Evolutionary conservation across 352 stramenopile species (phyloP), one percentile per base, ranked within the genome.

Genomic region (Phytopythium boreale): DNA sequence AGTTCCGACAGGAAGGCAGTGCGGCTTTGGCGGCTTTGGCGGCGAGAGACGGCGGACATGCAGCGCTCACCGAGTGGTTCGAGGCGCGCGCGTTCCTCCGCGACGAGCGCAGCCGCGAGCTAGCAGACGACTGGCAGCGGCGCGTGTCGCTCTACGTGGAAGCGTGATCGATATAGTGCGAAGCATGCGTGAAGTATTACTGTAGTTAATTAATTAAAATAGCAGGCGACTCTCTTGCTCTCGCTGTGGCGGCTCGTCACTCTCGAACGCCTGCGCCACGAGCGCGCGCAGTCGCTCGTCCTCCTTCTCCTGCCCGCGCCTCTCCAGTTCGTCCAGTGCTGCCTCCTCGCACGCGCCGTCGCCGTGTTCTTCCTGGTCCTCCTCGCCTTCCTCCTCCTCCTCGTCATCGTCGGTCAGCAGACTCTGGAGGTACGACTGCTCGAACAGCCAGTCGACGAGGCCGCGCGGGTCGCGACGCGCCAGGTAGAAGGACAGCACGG

Each of bases 401-500:
- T 76, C 58, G 7, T 76, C 64, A 5, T 70, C 64, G 19, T 75
- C 57, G 9, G 71, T 57, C 29, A 80, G 50, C 6, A 81, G 41
- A 17, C 70, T 65, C 27, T 71, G 60, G 11, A 81, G 27, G 27
- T 69, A 78, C 56, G 70, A 62, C 47, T 76, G 69, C 37, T 80
- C 74, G 36, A 59, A 37, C 26, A 74, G 73, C 56, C 81, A 74
- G 10, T 67, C 66, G 1, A 63, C 64, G 14, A 85, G 58, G 24
- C 75, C 61, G 59, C 74, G 70, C 27, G 72, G 61, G 0, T 72
- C 71, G 6, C 74, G 66, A 31, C 70, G 65, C 6, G 69, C 62
- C n/a, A 75, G 27, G 37, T 80, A 80, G 59, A 77, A 73, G 3
- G 77, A 63, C n/a, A 84, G 72, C 1, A 64, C 66, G 10, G 67